Conservation (phyloP, 768 basidiomycete genomes). For the Lanmaoa rubissima region DNA sequence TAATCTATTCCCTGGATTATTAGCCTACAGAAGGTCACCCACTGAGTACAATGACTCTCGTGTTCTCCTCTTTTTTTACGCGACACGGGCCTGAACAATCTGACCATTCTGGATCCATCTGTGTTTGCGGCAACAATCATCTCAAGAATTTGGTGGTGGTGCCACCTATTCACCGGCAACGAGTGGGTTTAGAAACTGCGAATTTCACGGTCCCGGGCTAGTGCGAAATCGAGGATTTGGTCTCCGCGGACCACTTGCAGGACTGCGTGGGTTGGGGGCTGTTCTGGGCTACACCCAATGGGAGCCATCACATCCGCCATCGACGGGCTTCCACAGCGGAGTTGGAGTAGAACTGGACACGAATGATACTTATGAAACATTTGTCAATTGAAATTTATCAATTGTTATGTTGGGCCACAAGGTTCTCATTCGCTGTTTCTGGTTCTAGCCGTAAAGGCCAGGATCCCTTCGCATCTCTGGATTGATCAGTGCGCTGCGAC, state of each 20-base stretch:
- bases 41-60: neutral
- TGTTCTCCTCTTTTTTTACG: conserved; percentile 6
- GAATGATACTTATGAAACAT: conserved; percentile 23
- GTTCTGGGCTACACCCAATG: conserved; percentile 12
- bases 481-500: conserved; percentile 15
- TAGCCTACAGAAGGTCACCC: too few relatives aligned
- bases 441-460: conserved; percentile 13
- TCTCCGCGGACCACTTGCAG: conserved; percentile 27
- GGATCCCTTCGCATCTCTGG: conserved; percentile 4
- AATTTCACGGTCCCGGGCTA: conserved; percentile 5
- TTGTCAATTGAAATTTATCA: conserved; percentile 11
- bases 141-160: neutral
- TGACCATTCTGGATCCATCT: conserved; percentile 1
- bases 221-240: conserved; percentile 5
- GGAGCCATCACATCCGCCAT: conserved; percentile 20
- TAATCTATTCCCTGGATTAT: too few relatives aligned
- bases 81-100: conserved; percentile 9
- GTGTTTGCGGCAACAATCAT: neutral
- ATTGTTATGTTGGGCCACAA: conserved; percentile 8
- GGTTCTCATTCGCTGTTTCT: conserved; percentile 10
- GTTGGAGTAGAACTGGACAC: conserved; percentile 10
- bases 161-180: conserved; percentile 9
- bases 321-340: conserved; percentile 24
- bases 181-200: neutral
- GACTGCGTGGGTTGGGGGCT: conserved; percentile 15